phyloP scores from a whole-genome alignment of 495 filamentous ascomycete genomes.

The Parmelia sp. region DNA sequence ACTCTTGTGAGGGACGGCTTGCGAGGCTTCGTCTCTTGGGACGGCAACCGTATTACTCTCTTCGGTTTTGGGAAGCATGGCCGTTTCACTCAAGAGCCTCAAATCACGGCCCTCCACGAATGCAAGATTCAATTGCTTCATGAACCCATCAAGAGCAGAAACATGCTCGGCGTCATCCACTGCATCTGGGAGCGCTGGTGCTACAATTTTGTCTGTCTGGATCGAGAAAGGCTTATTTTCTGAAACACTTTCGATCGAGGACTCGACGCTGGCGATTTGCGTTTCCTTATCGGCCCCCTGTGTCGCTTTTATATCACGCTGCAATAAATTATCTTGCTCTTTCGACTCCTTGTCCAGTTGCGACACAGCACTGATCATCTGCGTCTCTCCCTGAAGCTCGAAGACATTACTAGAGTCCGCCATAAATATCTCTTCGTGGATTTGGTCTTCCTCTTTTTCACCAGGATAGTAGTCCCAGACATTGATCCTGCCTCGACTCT shows the following conservation, averaged over 20 bases:
- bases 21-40: not conserved
- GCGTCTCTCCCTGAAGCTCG: not conserved
- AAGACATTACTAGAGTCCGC: not conserved
- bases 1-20: not conserved
- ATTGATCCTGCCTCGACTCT: not conserved
- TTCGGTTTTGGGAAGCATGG: not conserved
- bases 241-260: not conserved
- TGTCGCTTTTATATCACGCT: not conserved
- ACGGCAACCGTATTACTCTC: not conserved
- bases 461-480: slow-evolving; percentile 13
- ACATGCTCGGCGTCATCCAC: not conserved
- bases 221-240: not conserved
- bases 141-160: not conserved
- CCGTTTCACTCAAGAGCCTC: not conserved
- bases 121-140: not conserved
- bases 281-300: not conserved
- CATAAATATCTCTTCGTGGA: not conserved
- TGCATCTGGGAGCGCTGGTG: not conserved
- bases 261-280: not conserved
- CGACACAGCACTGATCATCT: not conserved
- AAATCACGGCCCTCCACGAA: not conserved
- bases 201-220: not conserved
- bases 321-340: not conserved
- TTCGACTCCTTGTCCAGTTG: not conserved
- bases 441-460: not conserved